Percentiles rank a stretch among this genome's conserved stretches.
phyloP scores from a whole-genome alignment of 805 yeast species.

The Teunomyces gatunensis region DNA sequence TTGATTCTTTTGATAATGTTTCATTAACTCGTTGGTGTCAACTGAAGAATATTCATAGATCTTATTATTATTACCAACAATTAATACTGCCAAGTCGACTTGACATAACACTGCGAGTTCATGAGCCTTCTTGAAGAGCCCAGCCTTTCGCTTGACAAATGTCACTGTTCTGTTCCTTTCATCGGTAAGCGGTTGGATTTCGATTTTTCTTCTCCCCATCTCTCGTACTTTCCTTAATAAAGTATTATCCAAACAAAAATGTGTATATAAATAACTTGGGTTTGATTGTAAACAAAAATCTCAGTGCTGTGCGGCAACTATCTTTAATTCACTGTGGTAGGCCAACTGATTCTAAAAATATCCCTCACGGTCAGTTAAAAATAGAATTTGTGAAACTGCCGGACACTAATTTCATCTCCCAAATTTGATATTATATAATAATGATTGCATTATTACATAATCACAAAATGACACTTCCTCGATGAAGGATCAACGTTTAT shows the following conservation, averaged over 20 bases:
- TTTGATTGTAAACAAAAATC: neutral
- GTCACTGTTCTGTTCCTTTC: slow-evolving; percentile 86
- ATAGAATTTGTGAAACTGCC: neutral
- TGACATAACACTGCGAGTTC: slow-evolving; percentile 88
- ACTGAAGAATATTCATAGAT: slow-evolving; percentile 82
- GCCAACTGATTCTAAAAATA: neutral
- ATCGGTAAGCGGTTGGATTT: slow-evolving; percentile 84
- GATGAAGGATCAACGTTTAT: too few species aligned
- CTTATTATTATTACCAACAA: slow-evolving; percentile 77
- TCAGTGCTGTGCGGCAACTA: neutral
- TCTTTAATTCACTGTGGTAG: neutral
- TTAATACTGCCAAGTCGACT: slow-evolving; percentile 88
- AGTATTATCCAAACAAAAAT: neutral
- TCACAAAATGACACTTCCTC: too few species aligned
- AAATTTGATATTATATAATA: neutral
- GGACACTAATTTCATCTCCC: neutral
- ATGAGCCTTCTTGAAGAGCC: slow-evolving; percentile 83
- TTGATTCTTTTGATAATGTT: slow-evolving; percentile 12
- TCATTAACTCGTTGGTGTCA: slow-evolving; percentile 42
- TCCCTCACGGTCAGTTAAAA: neutral
- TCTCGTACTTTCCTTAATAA: neutral
- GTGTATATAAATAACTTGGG: neutral
- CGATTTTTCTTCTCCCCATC: slow-evolving; percentile 98
- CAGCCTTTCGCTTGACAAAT: slow-evolving; percentile 91
- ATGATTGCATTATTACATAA: neutral